Evolutionary conservation across 139 green algal species (phyloP).

Genomic region (Klebsormidium nitens): DNA sequence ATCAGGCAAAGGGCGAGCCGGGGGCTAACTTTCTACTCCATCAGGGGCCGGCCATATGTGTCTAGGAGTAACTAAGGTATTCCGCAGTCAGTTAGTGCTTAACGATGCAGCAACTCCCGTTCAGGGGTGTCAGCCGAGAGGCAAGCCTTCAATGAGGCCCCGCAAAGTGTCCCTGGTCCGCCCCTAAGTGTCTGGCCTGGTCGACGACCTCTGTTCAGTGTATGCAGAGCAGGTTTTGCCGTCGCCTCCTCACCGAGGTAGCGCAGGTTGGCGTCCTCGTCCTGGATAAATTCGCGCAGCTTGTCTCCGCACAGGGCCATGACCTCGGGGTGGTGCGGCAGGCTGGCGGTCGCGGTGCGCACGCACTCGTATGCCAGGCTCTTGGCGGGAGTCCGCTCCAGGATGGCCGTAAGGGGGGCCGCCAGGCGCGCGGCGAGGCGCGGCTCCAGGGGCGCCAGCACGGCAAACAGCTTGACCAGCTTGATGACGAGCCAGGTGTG

Average conservation of each 20-base stretch:
- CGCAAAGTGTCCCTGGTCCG: too few relatives aligned
- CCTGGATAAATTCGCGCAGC: conserved; percentile 28
- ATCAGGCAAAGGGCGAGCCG: too few relatives aligned
- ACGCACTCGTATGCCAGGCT: conserved; percentile 52
- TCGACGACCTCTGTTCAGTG: conserved; percentile 20
- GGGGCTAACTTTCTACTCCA: conserved; percentile 6
- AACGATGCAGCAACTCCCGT: conserved; percentile 17
- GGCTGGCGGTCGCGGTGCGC: conserved; percentile 19
- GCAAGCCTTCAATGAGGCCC: too few relatives aligned
- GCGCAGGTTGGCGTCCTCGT: conserved; percentile 45
- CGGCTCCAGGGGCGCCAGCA: conserved; percentile 45
- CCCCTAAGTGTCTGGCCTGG: conserved; percentile 24
- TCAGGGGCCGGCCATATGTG: conserved; percentile 13
- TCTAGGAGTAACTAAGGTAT: conserved; percentile 17
- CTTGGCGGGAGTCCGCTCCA: conserved; percentile 43
- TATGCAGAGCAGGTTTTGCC: conserved; percentile 24
- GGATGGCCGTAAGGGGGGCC: conserved; percentile 36
- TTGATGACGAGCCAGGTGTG: conserved; percentile 54
- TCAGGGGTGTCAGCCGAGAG: too few relatives aligned
- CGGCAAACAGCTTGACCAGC: conserved; percentile 50
- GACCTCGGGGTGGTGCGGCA: background rate
- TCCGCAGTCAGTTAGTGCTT: conserved; percentile 20
- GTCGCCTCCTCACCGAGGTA: conserved; percentile 39
- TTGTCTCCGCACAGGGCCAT: conserved; percentile 2
- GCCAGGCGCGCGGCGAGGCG: conserved; percentile 46